Conservation (phyloP, 2,329 filamentous ascomycete genomes). For the Colletotrichum sp. region DNA sequence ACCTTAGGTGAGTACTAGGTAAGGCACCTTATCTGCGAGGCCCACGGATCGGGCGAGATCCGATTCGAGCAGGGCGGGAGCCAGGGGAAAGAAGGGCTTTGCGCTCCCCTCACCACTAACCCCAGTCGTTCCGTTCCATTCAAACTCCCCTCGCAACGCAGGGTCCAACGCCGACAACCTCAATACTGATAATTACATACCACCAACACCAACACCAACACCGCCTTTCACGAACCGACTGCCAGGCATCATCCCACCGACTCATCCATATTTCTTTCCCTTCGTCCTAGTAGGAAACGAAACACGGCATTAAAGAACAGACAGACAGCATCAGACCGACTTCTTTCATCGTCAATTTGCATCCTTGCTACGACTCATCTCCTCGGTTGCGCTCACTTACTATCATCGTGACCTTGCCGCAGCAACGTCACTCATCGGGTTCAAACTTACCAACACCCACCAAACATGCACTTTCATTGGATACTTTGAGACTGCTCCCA, state of each 20-base stretch:
- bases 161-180: neutral
- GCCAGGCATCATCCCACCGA: neutral
- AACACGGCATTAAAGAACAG: neutral
- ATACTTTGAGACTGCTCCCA: neutral
- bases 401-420: neutral
- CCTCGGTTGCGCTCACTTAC: neutral
- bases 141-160: neutral
- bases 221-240: neutral
- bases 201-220: neutral
- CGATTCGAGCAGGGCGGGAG: neutral
- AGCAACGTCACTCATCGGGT: neutral
- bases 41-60: neutral
- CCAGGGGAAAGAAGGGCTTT: neutral
- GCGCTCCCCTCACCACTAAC: neutral
- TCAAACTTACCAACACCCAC: neutral
- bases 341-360: neutral
- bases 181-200: neutral
- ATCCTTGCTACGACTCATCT: neutral
- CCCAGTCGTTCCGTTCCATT: neutral
- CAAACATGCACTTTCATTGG: neutral
- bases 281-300: neutral
- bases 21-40: neutral
- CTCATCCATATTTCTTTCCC: neutral
- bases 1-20: too few species aligned
- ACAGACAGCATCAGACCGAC: neutral